Conservation (phyloP, 2,329 filamentous ascomycete species). For the Fusarium beomiforme region DNA sequence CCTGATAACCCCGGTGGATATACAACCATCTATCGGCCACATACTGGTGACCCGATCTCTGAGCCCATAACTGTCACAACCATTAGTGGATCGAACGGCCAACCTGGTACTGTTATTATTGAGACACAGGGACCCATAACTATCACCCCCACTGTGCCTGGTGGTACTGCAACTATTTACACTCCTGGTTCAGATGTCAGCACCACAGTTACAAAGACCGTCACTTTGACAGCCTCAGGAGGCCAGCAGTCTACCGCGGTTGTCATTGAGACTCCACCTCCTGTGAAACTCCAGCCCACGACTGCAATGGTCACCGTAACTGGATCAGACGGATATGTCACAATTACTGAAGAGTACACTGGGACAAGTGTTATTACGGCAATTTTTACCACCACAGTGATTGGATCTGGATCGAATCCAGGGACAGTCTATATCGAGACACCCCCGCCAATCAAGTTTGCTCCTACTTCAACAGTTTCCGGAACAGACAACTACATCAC, state of each 20-base stretch:
- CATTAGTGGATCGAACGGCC: conserved; percentile 18
- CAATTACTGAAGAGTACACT: conserved; percentile 12
- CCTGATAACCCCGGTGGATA: conserved; percentile 10
- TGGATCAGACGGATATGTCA: conserved; percentile 5
- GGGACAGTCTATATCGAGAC: conserved; percentile 30
- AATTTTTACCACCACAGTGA: conserved; percentile 20
- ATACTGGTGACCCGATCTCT: conserved; percentile 15
- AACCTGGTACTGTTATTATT: conserved; percentile 30
- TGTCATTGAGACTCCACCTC: conserved; percentile 21
- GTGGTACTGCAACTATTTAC: conserved; percentile 20
- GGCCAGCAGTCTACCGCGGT: conserved; percentile 10
- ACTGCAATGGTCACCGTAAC: conserved; percentile 6
- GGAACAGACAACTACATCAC: conserved; percentile 26
- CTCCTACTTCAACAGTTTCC: conserved; percentile 14
- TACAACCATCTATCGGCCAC: conserved; percentile 24
- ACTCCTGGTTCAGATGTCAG: conserved; percentile 15
- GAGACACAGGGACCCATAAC: conserved; percentile 29
- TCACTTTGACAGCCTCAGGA: conserved; percentile 7
- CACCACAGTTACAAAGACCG: conserved; percentile 20
- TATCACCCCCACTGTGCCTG: conserved; percentile 6
- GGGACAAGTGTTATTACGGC: conserved; percentile 20
- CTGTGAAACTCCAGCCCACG: conserved; percentile 13
- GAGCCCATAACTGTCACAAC: conserved; percentile 27
- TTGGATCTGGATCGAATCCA: conserved; percentile 12
- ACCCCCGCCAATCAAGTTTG: conserved; percentile 16